Evolutionary conservation across 2,329 filamentous ascomycete genomes (phyloP), one percentile per base, ranked within the genome.

Genomic region (Alternaria arborescens): DNA sequence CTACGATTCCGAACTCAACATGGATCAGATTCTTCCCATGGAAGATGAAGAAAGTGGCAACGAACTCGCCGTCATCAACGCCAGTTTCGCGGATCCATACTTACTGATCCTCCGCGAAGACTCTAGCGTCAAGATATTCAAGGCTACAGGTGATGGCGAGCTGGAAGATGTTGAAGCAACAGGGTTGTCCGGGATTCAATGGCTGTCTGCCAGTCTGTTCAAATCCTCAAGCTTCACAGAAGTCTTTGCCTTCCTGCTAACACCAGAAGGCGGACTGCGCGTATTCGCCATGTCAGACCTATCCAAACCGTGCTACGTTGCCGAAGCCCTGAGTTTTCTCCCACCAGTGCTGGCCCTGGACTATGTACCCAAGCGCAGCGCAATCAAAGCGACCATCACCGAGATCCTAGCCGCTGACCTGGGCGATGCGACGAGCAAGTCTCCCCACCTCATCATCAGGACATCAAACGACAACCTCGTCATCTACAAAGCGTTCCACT

Each of bases 11-110:
- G 92, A 97, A 77, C 86, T 99, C 60, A 92, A 91, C 11, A 85
- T 99, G 54, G 89, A 90, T 46, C 94, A 98, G 73, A 98, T 99
- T 55, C 86, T 97, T 51, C 93, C 94, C 1, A 93, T 98, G 86
- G 87, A 92, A 63, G 95, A 98, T 70, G 95, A 76, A 51, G 71
- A 95, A 66, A 94, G 90, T 0, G 93, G 91, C 12, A 89, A 87
- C 20, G 92, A 97, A 71, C 89, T 92, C 5, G 86, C 89, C 54
- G 90, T 95, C 42, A 82, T 93, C 46, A 91, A 88, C 71, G 91
- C 92, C 38, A 96, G 91, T 74, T 94, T 98, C 70, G 87, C 87
- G 20, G 94, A 98, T 69, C 93, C 93, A 0, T 97, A 93, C 73
- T 79, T 99, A 12, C 82, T 97, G 2, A 85, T 98, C 14, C 81